Percentiles rank a stretch among this genome's conserved stretches.
Evolutionary conservation across 805 yeast species (phyloP).

Genomic region (Groenewaldozyma salmanticensis): DNA sequence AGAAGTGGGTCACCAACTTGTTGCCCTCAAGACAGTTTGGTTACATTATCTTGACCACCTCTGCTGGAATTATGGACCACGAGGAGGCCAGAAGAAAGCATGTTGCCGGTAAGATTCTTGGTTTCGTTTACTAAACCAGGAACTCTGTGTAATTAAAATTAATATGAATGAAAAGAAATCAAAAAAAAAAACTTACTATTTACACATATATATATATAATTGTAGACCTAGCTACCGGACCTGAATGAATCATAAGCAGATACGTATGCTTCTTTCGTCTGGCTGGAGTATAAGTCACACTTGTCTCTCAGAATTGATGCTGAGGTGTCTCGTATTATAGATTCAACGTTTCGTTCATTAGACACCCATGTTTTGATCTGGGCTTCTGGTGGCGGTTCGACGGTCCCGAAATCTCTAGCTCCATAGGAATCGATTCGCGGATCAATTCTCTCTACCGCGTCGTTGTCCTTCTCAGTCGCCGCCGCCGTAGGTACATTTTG

Average conservation of each 20-base stretch:
- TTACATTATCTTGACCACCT: constrained; percentile 94
- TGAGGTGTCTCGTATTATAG: constrained; percentile 13
- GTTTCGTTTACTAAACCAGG: constrained; percentile 76
- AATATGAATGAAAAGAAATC: no score
- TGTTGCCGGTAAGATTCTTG: constrained; percentile 97
- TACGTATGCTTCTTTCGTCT: constrained; percentile 8
- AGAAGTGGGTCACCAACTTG: constrained; percentile 97
- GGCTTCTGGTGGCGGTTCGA: constrained; percentile 9
- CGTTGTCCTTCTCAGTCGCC: background rate
- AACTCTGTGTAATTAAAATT: no score
- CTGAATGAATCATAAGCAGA: constrained; percentile 10
- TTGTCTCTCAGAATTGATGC: constrained; percentile 12
- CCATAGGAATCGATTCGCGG: constrained; percentile 19
- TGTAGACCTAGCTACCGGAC: no score
- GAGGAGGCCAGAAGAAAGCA: constrained; percentile 99
- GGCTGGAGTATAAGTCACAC: constrained; percentile 16
- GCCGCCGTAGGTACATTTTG: no score
- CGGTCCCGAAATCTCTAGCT: constrained; percentile 12
- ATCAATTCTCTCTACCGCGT: constrained; percentile 5
- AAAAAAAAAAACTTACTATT: no score
- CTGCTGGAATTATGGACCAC: constrained; percentile 99
- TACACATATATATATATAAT: no score
- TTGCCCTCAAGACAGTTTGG: constrained; percentile 99
- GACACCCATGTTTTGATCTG: constrained; percentile 12
- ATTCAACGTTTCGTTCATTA: constrained; percentile 13